Evolutionary conservation across 2,329 filamentous ascomycete genomes (phyloP).

Genomic region (Massarina eburnea): DNA sequence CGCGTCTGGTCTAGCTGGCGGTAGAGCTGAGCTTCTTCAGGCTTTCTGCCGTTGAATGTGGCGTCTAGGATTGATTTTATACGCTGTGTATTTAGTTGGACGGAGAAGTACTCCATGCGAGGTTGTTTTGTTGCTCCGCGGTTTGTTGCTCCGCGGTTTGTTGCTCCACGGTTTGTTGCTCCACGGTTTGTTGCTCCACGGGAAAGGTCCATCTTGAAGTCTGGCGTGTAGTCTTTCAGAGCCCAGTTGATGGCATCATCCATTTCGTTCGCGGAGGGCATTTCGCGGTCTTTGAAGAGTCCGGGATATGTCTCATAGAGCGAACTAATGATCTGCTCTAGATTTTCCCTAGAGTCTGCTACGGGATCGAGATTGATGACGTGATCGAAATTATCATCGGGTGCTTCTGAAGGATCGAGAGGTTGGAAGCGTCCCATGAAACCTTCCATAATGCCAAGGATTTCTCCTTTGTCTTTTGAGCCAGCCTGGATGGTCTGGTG

Average conservation of each 20-base stretch:
- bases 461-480: slow-evolving; percentile 71
- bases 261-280: slow-evolving; percentile 73
- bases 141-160: slow-evolving; percentile 17
- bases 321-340: slow-evolving; percentile 74
- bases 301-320: slow-evolving; percentile 78
- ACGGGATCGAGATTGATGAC: slow-evolving; percentile 83
- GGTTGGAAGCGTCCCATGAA: slow-evolving; percentile 87
- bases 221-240: slow-evolving; percentile 74
- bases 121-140: slow-evolving; percentile 49
- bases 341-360: slow-evolving; percentile 76
- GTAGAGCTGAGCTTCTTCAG: slow-evolving; percentile 68
- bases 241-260: slow-evolving; percentile 78
- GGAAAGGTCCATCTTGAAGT: slow-evolving; percentile 74
- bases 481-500: slow-evolving; percentile 94
- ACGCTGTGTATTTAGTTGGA: slow-evolving; percentile 55
- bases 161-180: slow-evolving; percentile 38
- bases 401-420: slow-evolving; percentile 64
- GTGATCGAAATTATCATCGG: slow-evolving; percentile 80
- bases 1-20: slow-evolving; percentile 70
- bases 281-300: slow-evolving; percentile 60
- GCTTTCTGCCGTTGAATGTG: slow-evolving; percentile 62
- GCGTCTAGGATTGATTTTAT: slow-evolving; percentile 65
- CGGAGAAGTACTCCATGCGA: slow-evolving; percentile 66
- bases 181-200: slow-evolving; percentile 38
- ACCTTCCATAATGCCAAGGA: slow-evolving; percentile 89